Base-by-base conservation (phyloP, 371 early-diverging fungal genomes). In the Mortierella sp. region DNA sequence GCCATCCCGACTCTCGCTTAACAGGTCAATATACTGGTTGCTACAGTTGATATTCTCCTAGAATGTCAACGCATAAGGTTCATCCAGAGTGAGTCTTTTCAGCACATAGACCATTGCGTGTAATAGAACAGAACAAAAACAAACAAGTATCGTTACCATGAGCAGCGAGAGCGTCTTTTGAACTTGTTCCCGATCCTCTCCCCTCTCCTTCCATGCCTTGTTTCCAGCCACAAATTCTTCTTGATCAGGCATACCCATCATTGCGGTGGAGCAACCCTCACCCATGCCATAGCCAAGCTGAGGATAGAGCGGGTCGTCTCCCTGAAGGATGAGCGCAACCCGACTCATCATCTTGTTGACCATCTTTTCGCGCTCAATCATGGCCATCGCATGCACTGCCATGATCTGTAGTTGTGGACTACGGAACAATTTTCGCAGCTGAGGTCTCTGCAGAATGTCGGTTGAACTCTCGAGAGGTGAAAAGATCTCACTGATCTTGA, bases 371-470 rank as follows among this genome's bases (percentile, higher is more conserved):
- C 76, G 64, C 52, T 75, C 76, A 53, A 75, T 69, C 76, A 76
- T 76, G 4, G 76, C 76, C 76, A 76, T 76, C 41, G 69, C 76
- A 58, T 76, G 76, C 9, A 76, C 76, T 6, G 76, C 76, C 76
- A 76, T 76, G 49, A 76, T 76, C 61, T 76, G 76, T 12, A 76
- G 41, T 34, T 76, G 69, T 8, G 76, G 76, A 42, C 64, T 69
- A 28, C 60, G 51, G 24, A 76, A 76, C 34, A 76, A 15, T 50
- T 64, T 68, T 19, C 70, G 49, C 43, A 69, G 49, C 46, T 68
- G 76, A 3, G 76, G 69, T 17, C 68, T 55, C 19, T 68, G 64
- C 44, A 76, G 39, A 31, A 76, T 69, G 8, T 76, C 76, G 34
- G 76, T 76, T 26, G 76, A 69, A 0, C 56, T 50, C 50, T 76